phyloP scores from a whole-genome alignment of 2,329 filamentous ascomycete species.

The Hyphodiscus sp. region DNA sequence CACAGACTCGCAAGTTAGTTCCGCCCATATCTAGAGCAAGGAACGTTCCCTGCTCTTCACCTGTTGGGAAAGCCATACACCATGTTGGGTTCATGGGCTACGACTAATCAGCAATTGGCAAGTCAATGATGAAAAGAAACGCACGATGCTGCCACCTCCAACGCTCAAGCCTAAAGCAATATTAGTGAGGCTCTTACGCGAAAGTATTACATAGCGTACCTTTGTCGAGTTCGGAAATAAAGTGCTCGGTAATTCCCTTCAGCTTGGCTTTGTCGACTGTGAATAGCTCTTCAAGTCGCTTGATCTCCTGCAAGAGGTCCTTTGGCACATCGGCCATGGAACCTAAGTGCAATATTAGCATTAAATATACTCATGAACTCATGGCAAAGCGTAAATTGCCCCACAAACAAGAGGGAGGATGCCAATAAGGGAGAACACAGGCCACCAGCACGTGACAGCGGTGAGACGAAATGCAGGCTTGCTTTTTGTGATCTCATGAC shows the following conservation, averaged over 20 bases:
- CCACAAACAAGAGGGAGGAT: not conserved
- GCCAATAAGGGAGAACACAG: not conserved
- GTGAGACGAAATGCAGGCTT: slow-evolving; percentile 10
- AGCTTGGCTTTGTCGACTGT: slow-evolving; percentile 71
- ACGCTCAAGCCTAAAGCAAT: slow-evolving; percentile 61
- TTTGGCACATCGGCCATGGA: slow-evolving; percentile 89
- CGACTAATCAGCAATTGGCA: slow-evolving; percentile 12
- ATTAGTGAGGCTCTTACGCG: slow-evolving; percentile 7
- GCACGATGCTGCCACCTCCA: slow-evolving; percentile 87
- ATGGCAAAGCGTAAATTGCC: too few species aligned
- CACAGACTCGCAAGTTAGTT: slow-evolving; percentile 90
- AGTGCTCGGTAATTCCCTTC: slow-evolving; percentile 86
- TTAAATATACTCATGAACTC: not conserved
- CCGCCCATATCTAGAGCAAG: slow-evolving; percentile 93
- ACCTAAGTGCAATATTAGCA: slow-evolving; percentile 44
- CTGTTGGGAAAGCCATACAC: slow-evolving; percentile 86
- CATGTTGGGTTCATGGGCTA: slow-evolving; percentile 98
- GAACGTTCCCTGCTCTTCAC: slow-evolving; percentile 80
- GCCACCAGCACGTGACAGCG: slow-evolving; percentile 17
- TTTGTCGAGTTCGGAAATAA: slow-evolving; percentile 80
- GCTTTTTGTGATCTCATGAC: slow-evolving; percentile 19
- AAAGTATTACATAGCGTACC: slow-evolving; percentile 41
- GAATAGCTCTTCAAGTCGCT: slow-evolving; percentile 77
- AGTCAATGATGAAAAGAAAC: slow-evolving; percentile 32
- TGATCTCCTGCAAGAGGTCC: slow-evolving; percentile 74